A percentile compares a stretch with the other conserved stretches of the same genome.
Conservation (phyloP, 441 rosid species). For the California macrophylla region DNA sequence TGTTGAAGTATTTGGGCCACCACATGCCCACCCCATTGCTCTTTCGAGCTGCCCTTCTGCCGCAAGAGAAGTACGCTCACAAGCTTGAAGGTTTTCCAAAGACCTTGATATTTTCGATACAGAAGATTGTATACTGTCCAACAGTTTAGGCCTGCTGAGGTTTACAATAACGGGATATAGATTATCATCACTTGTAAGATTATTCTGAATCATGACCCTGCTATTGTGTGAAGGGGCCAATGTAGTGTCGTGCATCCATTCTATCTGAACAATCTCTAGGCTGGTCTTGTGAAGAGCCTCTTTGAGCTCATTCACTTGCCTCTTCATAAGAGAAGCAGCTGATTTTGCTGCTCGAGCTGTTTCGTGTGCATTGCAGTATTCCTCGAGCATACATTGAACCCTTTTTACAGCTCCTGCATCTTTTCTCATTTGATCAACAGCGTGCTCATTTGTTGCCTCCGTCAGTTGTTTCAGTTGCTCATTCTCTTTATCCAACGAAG, state of each 20-base stretch:
- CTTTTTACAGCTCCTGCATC: constrained; percentile 44
- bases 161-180: constrained; percentile 47
- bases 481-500: constrained; percentile 60
- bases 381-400: constrained; percentile 77
- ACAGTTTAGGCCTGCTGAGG: constrained; percentile 57
- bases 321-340: constrained; percentile 66
- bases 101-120: constrained; percentile 57
- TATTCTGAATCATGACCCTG: constrained; percentile 50
- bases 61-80: constrained; percentile 56
- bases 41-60: constrained; percentile 96
- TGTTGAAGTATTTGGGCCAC: constrained; percentile 57
- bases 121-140: constrained; percentile 62
- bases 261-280: constrained; percentile 84
- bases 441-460: constrained; percentile 37
- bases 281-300: constrained; percentile 64
- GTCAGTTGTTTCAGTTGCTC: constrained; percentile 45
- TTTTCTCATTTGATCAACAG: constrained; percentile 38
- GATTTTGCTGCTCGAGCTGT: constrained; percentile 81
- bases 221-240: constrained; percentile 56
- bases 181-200: constrained; percentile 46
- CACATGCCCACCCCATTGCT: constrained; percentile 99
- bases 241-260: constrained; percentile 72
- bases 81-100: constrained; percentile 66
- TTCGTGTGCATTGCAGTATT: constrained; percentile 84
- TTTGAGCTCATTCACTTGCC: constrained; percentile 60